Conservation (phyloP, 129 eudicot genomes). For the Gnaphalium uliginosum region DNA sequence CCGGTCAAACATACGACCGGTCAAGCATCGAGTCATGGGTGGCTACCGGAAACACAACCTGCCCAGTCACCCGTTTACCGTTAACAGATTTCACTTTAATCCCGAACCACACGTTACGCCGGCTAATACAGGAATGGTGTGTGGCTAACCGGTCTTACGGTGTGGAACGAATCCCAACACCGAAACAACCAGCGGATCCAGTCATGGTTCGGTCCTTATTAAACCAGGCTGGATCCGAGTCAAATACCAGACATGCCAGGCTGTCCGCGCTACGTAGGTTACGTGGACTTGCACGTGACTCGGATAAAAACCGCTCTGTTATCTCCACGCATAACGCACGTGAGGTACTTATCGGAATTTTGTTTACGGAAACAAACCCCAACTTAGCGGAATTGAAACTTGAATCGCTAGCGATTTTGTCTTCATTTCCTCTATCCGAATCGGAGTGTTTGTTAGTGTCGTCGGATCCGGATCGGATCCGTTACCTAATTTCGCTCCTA, state of each 20-base stretch:
- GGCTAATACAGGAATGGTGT: slow-evolving; percentile 96
- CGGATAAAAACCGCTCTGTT: slow-evolving; percentile 71
- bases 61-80: slow-evolving; percentile 81
- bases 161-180: slow-evolving; percentile 89
- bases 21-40: slow-evolving; percentile 85
- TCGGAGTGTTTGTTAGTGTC: slow-evolving; percentile 51
- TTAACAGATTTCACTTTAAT: slow-evolving; percentile 60
- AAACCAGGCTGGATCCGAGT: slow-evolving; percentile 54
- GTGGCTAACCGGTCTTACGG: slow-evolving; percentile 73
- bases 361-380: slow-evolving; percentile 35
- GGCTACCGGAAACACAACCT: slow-evolving; percentile 81
- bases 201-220: slow-evolving; percentile 56
- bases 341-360: slow-evolving; percentile 39
- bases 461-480: slow-evolving; percentile 50
- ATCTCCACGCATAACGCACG: slow-evolving; percentile 56
- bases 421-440: slow-evolving; percentile 59
- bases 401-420: slow-evolving; percentile 64
- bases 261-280: slow-evolving; percentile 61
- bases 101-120: slow-evolving; percentile 87
- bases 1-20: slow-evolving; percentile 93
- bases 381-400: slow-evolving; percentile 48
- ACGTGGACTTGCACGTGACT: slow-evolving; percentile 75
- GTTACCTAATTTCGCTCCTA: slow-evolving; percentile 50
- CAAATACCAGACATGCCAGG: slow-evolving; percentile 46
- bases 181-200: slow-evolving; percentile 92